Conservation (phyloP, 495 filamentous ascomycete genomes). For the Parachaetomium inaequale region DNA sequence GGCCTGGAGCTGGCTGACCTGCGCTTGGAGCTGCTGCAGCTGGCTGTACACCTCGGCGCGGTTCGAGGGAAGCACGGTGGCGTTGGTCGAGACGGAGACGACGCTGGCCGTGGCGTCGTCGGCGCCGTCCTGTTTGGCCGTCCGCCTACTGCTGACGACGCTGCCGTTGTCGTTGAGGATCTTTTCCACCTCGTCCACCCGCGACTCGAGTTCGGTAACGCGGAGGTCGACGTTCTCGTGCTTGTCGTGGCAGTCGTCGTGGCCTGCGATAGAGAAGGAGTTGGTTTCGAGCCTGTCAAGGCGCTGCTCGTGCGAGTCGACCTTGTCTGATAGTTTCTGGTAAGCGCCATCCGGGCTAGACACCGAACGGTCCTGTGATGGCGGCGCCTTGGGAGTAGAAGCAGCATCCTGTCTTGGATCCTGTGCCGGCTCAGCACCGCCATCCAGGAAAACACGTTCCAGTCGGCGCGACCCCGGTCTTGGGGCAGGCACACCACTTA, state of each 20-base stretch:
- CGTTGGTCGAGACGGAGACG: conserved; percentile 45
- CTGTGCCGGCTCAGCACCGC: conserved; percentile 20
- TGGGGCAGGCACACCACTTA: conserved; percentile 37
- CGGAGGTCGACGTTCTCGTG: conserved; percentile 57
- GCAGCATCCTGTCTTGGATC: conserved; percentile 7
- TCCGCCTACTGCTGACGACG: conserved; percentile 35
- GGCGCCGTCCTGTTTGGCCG: conserved; percentile 23
- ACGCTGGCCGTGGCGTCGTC: conserved; percentile 43
- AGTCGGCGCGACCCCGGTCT: conserved; percentile 31
- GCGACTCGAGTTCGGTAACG: conserved; percentile 59
- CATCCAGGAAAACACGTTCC: conserved; percentile 21
- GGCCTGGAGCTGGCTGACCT: conserved; percentile 54
- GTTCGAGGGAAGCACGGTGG: conserved; percentile 30
- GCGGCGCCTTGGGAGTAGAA: conserved; percentile 10
- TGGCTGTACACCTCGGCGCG: conserved; percentile 47
- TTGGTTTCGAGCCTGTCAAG: conserved; percentile 58
- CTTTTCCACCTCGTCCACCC: conserved; percentile 58
- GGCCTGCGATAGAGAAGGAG: conserved; percentile 53
- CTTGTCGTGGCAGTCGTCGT: conserved; percentile 58
- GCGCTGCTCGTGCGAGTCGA: conserved; percentile 52
- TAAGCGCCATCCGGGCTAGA: conserved; percentile 25
- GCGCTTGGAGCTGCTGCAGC: conserved; percentile 53
- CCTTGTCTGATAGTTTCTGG: conserved; percentile 37
- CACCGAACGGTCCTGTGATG: conserved; percentile 14
- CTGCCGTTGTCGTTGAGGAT: conserved; percentile 46